phyloP scores from a whole-genome alignment of 1,284 basidiomycete genomes.

The Malassezia japonica region DNA sequence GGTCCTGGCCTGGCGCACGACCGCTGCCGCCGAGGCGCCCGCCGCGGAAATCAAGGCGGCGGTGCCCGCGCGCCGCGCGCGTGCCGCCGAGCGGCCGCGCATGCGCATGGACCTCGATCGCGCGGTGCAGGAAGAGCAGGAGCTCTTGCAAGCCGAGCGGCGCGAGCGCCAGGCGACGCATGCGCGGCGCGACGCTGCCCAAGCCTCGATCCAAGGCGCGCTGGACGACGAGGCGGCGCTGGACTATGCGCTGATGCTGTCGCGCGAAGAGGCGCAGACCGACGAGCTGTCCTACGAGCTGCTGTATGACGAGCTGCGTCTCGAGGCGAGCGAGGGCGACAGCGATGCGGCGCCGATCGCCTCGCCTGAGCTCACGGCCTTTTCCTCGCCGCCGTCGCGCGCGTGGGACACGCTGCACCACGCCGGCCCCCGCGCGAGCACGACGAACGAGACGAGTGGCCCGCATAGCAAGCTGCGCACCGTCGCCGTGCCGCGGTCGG shows the following conservation, averaged over 20 bases:
- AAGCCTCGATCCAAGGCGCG: constrained; percentile 56
- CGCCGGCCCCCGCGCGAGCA: constrained; percentile 16
- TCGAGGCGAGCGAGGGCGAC: constrained; percentile 7
- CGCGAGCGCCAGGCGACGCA: constrained; percentile 59
- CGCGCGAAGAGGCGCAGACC: constrained; percentile 58
- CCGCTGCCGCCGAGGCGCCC: constrained; percentile 52
- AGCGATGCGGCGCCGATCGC: constrained; percentile 6
- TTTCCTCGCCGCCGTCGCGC: constrained; percentile 20
- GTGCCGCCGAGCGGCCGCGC: constrained; percentile 25
- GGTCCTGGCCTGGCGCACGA: constrained; percentile 59
- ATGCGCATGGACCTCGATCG: constrained; percentile 31
- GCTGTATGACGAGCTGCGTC: constrained; percentile 9
- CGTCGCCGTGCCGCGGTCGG: constrained; percentile 26
- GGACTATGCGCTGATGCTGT: constrained; percentile 74
- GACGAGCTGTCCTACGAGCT: constrained; percentile 14
- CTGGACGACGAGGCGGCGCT: constrained; percentile 67
- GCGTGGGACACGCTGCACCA: constrained; percentile 39
- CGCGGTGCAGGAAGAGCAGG: constrained; percentile 31
- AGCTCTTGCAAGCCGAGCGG: constrained; percentile 54
- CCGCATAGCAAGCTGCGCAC: constrained; percentile 34
- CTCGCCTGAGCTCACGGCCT: neutral
- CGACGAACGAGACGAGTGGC: constrained; percentile 12
- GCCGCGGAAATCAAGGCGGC: constrained; percentile 10
- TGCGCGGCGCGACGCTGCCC: constrained; percentile 51
- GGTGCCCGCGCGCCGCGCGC: neutral